Conservation (phyloP, 83 land plant genomes). For the Diphasiastrum complanatum region DNA sequence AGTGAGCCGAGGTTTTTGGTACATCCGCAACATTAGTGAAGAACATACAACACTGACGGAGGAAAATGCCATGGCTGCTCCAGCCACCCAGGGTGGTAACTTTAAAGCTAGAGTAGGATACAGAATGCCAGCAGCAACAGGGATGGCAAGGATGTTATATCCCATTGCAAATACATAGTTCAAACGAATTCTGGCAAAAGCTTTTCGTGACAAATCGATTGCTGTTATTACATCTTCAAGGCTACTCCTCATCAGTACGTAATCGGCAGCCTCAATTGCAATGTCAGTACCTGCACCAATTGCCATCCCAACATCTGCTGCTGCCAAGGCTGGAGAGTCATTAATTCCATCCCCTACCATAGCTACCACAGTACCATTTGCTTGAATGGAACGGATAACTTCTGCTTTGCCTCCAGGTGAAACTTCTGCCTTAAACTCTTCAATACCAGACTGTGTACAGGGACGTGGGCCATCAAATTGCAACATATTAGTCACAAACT, state of each 20-base stretch:
- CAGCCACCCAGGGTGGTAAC: constrained; percentile 94
- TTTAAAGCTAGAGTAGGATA: constrained; percentile 49
- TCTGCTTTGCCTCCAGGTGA: constrained; percentile 94
- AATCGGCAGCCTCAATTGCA: constrained; percentile 95
- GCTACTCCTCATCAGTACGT: constrained; percentile 77
- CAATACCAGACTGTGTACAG: constrained; percentile 87
- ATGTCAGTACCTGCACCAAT: constrained; percentile 97
- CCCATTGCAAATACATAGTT: constrained; percentile 94
- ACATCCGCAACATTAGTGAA: constrained; percentile 70
- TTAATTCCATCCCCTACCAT: constrained; percentile 98
- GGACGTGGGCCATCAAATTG: no score
- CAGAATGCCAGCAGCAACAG: constrained; percentile 78
- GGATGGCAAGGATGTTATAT: constrained; percentile 84
- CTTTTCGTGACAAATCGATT: constrained; percentile 86
- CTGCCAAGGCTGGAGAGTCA: constrained; percentile 95
- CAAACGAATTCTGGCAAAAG: constrained; percentile 60
- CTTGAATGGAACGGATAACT: constrained; percentile 55
- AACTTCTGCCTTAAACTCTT: constrained; percentile 77
- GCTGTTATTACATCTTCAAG: constrained; percentile 94
- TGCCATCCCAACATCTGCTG: constrained; percentile 93
- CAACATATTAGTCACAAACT: no score
- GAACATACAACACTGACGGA: constrained; percentile 92
- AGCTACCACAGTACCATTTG: constrained; percentile 70
- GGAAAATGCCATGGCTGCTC: constrained; percentile 91
- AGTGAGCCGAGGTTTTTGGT: constrained; percentile 70